Base-by-base conservation (phyloP, 441 rosid genomes). In the Jatropha multifida region DNA sequence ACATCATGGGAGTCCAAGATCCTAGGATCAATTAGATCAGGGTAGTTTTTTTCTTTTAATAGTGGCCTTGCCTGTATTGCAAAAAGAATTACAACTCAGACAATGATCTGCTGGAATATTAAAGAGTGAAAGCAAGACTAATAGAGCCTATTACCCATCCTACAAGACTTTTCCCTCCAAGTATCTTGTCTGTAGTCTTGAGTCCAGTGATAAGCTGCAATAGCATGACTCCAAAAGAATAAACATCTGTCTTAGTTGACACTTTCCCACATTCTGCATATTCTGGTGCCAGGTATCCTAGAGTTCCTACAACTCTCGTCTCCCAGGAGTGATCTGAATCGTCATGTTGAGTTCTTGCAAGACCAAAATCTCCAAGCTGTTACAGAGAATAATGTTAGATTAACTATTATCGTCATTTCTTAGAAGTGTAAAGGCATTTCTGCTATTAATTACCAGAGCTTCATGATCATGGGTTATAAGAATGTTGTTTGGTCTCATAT, bases 271-370 rank as follows among this genome's bases (percentile, higher is more conserved):
- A 83, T 87, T 87, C 88, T 23, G 89, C 92, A 71, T 89, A 88
- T 66, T 91, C 92, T 0, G 92, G 96, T 52, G 93, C 96, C 65
- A 91, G 83, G 81, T 88, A 91, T 69, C 96, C 94, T 13, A 91
- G 85, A 42, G 93, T 88, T 71, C 96, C 96, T 41, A 87, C 89
- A 11, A 89, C 90, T 79, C 82, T 85, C 18, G 96, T 91, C 74
- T 91, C 89, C 79, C 86, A 59, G 41, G 84, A 86, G 70, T 88
- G 94, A 15, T 91, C 88, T 10, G 87, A 85, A 38, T 87, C 93
- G 4, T 88, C 96, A 38, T 88, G 87, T 64, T 86, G 84, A 32
- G 86, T 79, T 79, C 85, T 91, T 18, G 94, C 96, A 68, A 89
- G 90, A 9, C 94, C 96, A 71, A 91, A 89, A 81, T 91, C 96